phyloP scores from a whole-genome alignment of 257 asterid genomes.

The Capsicum pubescens region DNA sequence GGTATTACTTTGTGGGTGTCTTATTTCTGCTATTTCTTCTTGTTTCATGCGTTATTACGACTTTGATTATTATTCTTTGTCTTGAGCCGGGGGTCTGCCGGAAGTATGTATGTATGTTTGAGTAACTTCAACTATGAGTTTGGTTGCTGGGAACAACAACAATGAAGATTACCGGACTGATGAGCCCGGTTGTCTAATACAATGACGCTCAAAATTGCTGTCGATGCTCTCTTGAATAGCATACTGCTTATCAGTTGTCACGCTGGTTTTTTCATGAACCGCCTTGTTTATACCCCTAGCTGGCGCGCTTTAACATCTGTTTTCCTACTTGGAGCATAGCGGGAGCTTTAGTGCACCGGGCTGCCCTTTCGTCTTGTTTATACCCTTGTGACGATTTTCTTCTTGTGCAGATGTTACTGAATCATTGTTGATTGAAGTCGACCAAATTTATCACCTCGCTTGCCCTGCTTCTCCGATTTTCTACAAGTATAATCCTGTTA shows the following conservation, averaged over 20 bases:
- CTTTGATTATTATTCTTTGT: too few relatives aligned
- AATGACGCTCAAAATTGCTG: neutral
- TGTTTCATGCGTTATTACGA: too few relatives aligned
- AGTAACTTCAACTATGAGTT: neutral
- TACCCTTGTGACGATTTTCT: neutral
- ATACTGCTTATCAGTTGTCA: neutral
- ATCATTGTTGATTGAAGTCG: constrained; percentile 83
- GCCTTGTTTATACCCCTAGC: neutral
- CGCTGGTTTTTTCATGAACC: neutral
- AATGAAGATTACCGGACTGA: neutral
- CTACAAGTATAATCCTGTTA: constrained; percentile 94
- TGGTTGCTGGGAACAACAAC: neutral
- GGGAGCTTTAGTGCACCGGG: too few relatives aligned
- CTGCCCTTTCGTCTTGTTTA: neutral
- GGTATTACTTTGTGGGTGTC: too few relatives aligned
- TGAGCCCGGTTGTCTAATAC: neutral
- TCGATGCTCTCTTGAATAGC: neutral
- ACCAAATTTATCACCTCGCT: constrained; percentile 94
- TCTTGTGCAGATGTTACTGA: constrained; percentile 78
- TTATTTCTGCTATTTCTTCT: too few relatives aligned
- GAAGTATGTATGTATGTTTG: too few relatives aligned
- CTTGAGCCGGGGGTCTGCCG: too few relatives aligned
- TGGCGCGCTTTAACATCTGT: too few relatives aligned
- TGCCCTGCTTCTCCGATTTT: constrained; percentile 97
- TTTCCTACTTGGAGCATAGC: too few relatives aligned